A percentile compares a stretch with the other conserved stretches of the same genome.
Conservation (phyloP, 1,139 yeast genomes). For the Entelexis paramagnoliae region DNA sequence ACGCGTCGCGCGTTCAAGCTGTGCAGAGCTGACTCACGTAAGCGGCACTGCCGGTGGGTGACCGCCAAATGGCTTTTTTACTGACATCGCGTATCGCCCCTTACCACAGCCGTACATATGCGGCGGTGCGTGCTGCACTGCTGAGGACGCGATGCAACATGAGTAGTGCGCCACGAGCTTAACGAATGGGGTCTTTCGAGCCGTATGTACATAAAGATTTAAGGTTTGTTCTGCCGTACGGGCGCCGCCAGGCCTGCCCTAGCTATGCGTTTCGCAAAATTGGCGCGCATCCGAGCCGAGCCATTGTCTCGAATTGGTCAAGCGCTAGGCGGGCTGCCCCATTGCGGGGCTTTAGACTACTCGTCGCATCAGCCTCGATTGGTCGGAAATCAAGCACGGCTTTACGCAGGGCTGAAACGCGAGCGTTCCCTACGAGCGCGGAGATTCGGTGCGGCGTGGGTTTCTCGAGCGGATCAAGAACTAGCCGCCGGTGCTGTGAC, state of each 20-base stretch:
- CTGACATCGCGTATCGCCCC: slow-evolving; percentile 1
- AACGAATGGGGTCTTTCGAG: too few relatives aligned
- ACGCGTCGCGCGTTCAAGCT: slow-evolving; percentile 1
- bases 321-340: not conserved
- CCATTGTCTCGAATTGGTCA: not conserved
- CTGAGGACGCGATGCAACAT: not conserved
- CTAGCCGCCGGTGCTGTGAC: not conserved
- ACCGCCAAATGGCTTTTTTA: not conserved
- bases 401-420: slow-evolving; percentile 7
- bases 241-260: too few relatives aligned
- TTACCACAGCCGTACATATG: not conserved
- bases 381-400: not conserved
- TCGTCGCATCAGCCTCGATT: not conserved
- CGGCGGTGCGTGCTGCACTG: not conserved
- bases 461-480: slow-evolving; percentile 1
- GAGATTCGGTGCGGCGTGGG: not conserved
- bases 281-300: not conserved
- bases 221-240: too few relatives aligned
- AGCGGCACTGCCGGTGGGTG: not conserved
- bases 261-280: too few relatives aligned
- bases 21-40: not conserved
- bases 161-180: not conserved
- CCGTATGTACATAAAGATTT: too few relatives aligned
- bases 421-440: not conserved
- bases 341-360: not conserved